These are phyloP conservation scores for Cornus controversa DNA, from an alignment of 148 eudicot species.

Conservation along the genomic window DNA sequence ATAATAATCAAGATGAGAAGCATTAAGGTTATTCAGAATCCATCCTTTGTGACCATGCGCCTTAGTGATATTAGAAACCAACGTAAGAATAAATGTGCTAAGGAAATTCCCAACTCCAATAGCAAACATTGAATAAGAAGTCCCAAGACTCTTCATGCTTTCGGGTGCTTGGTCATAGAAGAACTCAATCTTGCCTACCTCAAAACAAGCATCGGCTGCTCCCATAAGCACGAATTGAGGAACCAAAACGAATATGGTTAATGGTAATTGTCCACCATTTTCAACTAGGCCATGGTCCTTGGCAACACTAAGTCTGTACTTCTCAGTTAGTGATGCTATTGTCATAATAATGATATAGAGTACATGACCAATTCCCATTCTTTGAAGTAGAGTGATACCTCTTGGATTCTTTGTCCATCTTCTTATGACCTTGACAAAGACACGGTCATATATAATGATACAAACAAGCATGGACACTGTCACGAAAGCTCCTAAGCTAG, in stretches of 20 bases:
- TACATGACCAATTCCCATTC: conserved; percentile 17
- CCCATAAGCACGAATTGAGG: conserved; percentile 2
- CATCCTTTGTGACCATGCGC: conserved; percentile 14
- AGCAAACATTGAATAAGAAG: conserved; percentile 2
- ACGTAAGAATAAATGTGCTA: conserved; percentile 14
- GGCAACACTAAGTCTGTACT: conserved; percentile 13
- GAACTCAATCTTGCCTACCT: conserved; percentile 3
- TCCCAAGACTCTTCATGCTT: background rate
- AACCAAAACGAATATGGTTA: background rate
- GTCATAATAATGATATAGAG: conserved; percentile 7
- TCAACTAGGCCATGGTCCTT: conserved; percentile 1
- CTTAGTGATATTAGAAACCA: conserved; percentile 15
- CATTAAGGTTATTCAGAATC: conserved; percentile 17
- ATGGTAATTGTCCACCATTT: background rate
- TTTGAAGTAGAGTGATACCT: conserved; percentile 21
- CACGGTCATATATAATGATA: conserved; percentile 12
- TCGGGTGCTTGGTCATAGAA: background rate
- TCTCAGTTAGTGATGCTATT: conserved; percentile 8
- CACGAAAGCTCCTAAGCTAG: conserved; percentile 13
- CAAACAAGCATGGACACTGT: conserved; percentile 15
- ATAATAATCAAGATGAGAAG: conserved; percentile 14
- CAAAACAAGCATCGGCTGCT: background rate
- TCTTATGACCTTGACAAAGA: conserved; percentile 3
- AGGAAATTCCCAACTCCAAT: conserved; percentile 12
- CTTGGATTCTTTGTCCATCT: conserved; percentile 22